A percentile compares a stretch with the other conserved stretches of the same genome.
phyloP scores from a whole-genome alignment of 2,329 filamentous ascomycete genomes.

The Xylaria sp. region DNA sequence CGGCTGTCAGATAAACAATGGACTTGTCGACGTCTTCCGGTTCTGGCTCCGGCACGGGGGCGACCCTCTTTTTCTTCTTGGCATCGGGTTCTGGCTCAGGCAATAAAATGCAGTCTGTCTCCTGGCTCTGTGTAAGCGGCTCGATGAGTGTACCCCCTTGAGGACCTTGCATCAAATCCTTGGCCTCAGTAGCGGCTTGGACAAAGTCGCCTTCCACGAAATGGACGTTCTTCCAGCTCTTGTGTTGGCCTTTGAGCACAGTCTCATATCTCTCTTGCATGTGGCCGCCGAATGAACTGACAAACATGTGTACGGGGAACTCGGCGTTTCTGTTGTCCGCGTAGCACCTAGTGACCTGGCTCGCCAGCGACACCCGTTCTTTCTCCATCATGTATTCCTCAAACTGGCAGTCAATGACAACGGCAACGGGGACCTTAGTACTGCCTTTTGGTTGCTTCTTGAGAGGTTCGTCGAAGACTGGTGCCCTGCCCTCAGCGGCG shows the following conservation, averaged over 20 bases:
- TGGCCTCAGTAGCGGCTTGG: conserved; percentile 66
- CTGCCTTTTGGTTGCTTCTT: conserved; percentile 38
- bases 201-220: conserved; percentile 78
- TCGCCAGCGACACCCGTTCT: conserved; percentile 79
- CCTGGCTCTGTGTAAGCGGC: conserved; percentile 49
- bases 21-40: conserved; percentile 42
- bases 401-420: conserved; percentile 91
- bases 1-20: conserved; percentile 87
- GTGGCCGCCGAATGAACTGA: conserved; percentile 77
- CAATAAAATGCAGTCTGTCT: conserved; percentile 38
- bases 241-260: conserved; percentile 70
- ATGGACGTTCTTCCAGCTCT: conserved; percentile 76
- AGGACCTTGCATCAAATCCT: conserved; percentile 65
- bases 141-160: conserved; percentile 62
- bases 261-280: conserved; percentile 81
- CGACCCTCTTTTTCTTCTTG: conserved; percentile 37
- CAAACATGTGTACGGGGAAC: conserved; percentile 71
- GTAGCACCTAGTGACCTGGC: conserved; percentile 86
- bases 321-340: conserved; percentile 76
- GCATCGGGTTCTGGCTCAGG: conserved; percentile 35
- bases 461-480: conserved; percentile 38
- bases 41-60: conserved; percentile 30
- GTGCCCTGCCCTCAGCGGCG: conserved; percentile 47
- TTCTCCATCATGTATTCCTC: conserved; percentile 87
- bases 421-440: conserved; percentile 69